phyloP scores from a whole-genome alignment of 345 rosid genomes.

The Camelina laxa region DNA sequence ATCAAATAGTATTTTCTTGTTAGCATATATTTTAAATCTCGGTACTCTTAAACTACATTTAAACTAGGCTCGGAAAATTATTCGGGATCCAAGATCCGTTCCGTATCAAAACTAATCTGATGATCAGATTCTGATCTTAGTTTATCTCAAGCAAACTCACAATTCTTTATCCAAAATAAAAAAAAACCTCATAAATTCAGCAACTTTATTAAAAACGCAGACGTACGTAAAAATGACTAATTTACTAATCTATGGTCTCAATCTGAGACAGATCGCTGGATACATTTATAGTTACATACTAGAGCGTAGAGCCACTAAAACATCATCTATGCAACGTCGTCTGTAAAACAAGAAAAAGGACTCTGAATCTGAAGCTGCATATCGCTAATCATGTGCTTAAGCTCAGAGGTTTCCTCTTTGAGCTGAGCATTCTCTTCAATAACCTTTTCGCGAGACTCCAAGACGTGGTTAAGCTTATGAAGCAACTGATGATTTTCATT shows the following conservation, averaged over 20 bases:
- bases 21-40: no score
- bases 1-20: no score
- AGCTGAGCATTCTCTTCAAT: constrained; percentile 73
- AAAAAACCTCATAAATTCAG: no score
- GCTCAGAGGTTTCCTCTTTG: constrained; percentile 65
- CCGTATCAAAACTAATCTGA: no score
- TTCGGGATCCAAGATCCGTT: no score
- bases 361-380: constrained; percentile 55
- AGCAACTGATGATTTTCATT: constrained; percentile 76
- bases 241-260: neutral
- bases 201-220: no score
- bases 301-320: neutral
- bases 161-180: no score
- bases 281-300: neutral
- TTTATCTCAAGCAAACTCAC: neutral
- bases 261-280: neutral
- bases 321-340: constrained; percentile 42
- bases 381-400: constrained; percentile 64
- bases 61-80: no score
- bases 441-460: constrained; percentile 60
- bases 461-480: constrained; percentile 63
- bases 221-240: neutral
- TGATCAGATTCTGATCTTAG: no score
- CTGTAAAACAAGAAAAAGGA: constrained; percentile 56
- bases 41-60: no score